A percentile compares a stretch with the other conserved stretches of the same genome.
phyloP scores from a whole-genome alignment of 2,329 filamentous ascomycete species.

The Tolypocladium ophioglossoides region DNA sequence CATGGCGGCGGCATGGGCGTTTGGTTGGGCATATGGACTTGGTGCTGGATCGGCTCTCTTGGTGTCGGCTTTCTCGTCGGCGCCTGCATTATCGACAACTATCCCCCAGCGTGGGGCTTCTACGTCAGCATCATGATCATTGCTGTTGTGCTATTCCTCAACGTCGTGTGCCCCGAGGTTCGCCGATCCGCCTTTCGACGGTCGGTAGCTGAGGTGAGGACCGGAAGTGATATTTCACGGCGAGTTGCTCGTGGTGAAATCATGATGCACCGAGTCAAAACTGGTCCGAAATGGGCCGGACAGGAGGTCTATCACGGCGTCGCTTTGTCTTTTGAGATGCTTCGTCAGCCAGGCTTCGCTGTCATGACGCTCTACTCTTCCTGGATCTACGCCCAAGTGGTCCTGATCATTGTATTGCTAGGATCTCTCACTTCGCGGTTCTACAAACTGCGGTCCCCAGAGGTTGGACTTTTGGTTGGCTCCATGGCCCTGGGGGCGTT shows the following conservation, averaged over 20 bases:
- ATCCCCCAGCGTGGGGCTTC: conserved; percentile 63
- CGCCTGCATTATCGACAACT: conserved; percentile 53
- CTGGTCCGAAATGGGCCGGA: conserved; percentile 66
- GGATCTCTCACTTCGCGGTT: conserved; percentile 60
- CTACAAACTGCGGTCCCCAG: conserved; percentile 53
- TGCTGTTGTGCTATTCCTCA: conserved; percentile 54
- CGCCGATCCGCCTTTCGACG: conserved; percentile 57
- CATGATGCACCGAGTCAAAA: conserved; percentile 63
- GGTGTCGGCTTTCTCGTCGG: conserved; percentile 63
- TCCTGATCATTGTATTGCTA: conserved; percentile 61
- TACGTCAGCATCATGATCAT: conserved; percentile 62
- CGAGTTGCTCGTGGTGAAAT: conserved; percentile 62
- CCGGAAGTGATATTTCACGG: conserved; percentile 38
- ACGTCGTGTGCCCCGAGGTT: conserved; percentile 62
- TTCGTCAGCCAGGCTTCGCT: conserved; percentile 63
- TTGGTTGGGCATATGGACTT: conserved; percentile 73
- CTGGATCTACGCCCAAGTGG: conserved; percentile 71
- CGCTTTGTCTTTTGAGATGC: conserved; percentile 56
- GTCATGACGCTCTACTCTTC: conserved; percentile 61
- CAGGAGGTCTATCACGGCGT: conserved; percentile 65
- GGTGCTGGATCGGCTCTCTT: conserved; percentile 64
- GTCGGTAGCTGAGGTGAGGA: conserved; percentile 55
- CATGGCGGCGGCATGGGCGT: conserved; percentile 70
- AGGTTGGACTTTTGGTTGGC: conserved; percentile 56
- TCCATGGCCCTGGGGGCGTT: conserved; percentile 59